A percentile compares a stretch with the other conserved stretches of the same genome.
phyloP scores from a whole-genome alignment of 176 grass and related monocot species.

The Saccharum spontaneum region DNA sequence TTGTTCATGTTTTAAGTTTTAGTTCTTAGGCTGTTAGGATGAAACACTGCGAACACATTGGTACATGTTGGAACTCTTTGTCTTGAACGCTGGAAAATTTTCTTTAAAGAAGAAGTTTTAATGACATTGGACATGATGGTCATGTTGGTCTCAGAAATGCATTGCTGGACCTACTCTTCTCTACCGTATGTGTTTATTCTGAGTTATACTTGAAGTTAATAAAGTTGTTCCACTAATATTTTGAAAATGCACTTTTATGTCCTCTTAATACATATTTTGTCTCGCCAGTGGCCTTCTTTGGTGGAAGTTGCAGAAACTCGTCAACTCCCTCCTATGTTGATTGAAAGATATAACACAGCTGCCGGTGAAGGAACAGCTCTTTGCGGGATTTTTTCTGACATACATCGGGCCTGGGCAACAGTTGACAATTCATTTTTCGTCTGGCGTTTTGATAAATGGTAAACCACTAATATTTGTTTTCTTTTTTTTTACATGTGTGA shows the following conservation, averaged over 20 bases:
- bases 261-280: background rate
- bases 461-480: constrained; percentile 12
- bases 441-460: constrained; percentile 99
- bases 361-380: constrained; percentile 94
- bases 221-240: constrained; percentile 6
- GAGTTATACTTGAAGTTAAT: constrained; percentile 28
- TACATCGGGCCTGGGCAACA: constrained; percentile 90
- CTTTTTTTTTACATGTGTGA: constrained; percentile 1
- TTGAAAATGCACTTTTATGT: constrained; percentile 14
- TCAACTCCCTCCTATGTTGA: constrained; percentile 74
- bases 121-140: background rate
- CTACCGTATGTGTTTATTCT: background rate
- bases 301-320: constrained; percentile 89
- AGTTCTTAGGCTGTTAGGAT: background rate
- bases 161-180: constrained; percentile 3
- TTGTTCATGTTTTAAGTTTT: background rate
- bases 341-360: constrained; percentile 90
- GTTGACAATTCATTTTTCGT: constrained; percentile 93
- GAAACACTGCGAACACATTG: background rate
- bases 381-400: constrained; percentile 91
- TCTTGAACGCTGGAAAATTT: background rate
- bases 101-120: background rate
- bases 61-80: background rate
- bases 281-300: constrained; percentile 81
- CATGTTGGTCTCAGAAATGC: background rate